Evolutionary conservation across 2,329 filamentous ascomycete genomes (phyloP).

Genomic region (Alternaria novae-zelandiae): DNA sequence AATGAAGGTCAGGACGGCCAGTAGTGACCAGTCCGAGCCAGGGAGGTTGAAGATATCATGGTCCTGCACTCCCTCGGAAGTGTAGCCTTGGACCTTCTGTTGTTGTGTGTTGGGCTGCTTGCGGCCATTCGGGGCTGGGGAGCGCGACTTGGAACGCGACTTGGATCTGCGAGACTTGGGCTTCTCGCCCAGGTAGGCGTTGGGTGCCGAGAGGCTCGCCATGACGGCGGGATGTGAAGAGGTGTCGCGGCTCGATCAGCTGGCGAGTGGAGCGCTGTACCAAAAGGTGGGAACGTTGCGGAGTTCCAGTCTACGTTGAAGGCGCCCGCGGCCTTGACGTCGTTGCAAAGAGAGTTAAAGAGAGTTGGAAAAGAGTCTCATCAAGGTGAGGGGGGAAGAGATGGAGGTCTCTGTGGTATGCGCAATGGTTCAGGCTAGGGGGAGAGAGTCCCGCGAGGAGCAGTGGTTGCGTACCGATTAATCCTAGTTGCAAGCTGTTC

Average conservation of each 20-base stretch:
- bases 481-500: constrained; percentile 41
- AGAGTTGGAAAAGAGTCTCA: constrained; percentile 43
- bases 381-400: constrained; percentile 23
- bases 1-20: constrained; percentile 74
- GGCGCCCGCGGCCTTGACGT: constrained; percentile 6
- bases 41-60: constrained; percentile 92
- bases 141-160: constrained; percentile 43
- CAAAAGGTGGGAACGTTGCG: constrained; percentile 6
- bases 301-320: constrained; percentile 11
- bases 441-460: constrained; percentile 24
- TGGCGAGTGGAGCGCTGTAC: constrained; percentile 21
- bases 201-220: constrained; percentile 42
- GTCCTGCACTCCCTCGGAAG: constrained; percentile 81
- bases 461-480: constrained; percentile 31
- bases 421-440: constrained; percentile 34
- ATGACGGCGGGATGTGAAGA: constrained; percentile 40
- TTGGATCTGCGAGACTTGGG: constrained; percentile 36
- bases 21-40: constrained; percentile 78
- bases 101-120: constrained; percentile 46
- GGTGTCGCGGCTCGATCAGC: constrained; percentile 26
- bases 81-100: constrained; percentile 61
- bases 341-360: constrained; percentile 32
- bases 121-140: constrained; percentile 33
- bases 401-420: constrained; percentile 31
- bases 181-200: constrained; percentile 42